Evolutionary conservation across 345 rosid species (phyloP).

Genomic region (Syzygium aqueum): DNA sequence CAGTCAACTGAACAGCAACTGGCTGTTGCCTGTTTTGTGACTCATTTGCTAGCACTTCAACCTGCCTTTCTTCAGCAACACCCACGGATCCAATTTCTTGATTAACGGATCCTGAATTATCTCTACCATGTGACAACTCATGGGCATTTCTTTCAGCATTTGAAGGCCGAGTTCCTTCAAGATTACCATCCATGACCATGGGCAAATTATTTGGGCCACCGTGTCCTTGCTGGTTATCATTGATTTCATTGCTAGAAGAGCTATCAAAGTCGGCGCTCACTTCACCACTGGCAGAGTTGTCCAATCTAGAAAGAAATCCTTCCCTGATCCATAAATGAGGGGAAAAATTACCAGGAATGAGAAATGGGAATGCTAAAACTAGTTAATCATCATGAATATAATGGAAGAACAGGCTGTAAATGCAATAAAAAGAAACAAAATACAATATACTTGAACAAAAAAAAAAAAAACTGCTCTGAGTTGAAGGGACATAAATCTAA

Average conservation of each 20-base stretch:
- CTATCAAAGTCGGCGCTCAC: slow-evolving; percentile 53
- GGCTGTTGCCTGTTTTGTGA: neutral
- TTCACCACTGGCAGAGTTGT: slow-evolving; percentile 41
- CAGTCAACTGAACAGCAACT: neutral
- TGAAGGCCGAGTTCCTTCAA: slow-evolving; percentile 20
- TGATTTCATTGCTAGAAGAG: slow-evolving; percentile 43
- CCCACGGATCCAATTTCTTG: neutral
- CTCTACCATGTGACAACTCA: slow-evolving; percentile 21
- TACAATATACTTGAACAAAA: neutral
- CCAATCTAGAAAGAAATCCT: slow-evolving; percentile 73
- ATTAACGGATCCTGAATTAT: slow-evolving; percentile 20
- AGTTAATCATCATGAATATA: neutral
- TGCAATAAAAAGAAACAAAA: neutral
- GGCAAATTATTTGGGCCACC: slow-evolving; percentile 20
- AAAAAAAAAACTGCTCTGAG: neutral
- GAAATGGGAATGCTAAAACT: neutral
- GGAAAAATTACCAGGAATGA: neutral
- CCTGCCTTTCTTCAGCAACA: neutral
- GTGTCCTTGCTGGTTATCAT: slow-evolving; percentile 31
- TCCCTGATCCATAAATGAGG: slow-evolving; percentile 39
- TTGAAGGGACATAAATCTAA: neutral
- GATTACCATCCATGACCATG: slow-evolving; percentile 16
- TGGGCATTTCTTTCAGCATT: slow-evolving; percentile 20
- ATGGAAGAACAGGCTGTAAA: neutral
- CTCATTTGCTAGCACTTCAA: neutral